These are phyloP conservation scores for Exobasidium rhododendri DNA, from an alignment of 1,284 basidiomycete genomes.

Conservation along the genomic window DNA sequence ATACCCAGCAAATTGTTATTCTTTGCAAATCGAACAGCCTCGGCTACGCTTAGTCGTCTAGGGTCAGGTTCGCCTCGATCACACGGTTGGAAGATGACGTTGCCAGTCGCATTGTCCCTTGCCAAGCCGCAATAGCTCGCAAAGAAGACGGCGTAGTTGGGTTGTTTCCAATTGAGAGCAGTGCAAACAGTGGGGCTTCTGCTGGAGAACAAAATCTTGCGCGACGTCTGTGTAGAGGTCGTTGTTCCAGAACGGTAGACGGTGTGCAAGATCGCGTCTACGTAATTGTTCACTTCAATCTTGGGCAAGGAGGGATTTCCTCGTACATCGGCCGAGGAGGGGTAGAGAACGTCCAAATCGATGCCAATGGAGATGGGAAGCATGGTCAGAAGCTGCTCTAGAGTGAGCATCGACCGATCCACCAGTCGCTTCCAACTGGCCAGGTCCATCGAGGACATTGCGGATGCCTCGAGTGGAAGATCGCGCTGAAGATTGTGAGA, in stretches of 20 bases:
- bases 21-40: constrained; percentile 91
- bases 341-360: constrained; percentile 49
- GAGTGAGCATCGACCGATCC: constrained; percentile 27
- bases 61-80: constrained; percentile 59
- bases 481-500: constrained; percentile 56
- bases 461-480: constrained; percentile 22
- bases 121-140: constrained; percentile 72
- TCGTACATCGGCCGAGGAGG: constrained; percentile 42
- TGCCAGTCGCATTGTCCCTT: constrained; percentile 12
- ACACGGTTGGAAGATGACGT: constrained; percentile 47
- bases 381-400: constrained; percentile 40
- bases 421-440: constrained; percentile 41
- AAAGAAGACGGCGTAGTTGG: constrained; percentile 95
- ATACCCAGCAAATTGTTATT: constrained; percentile 90
- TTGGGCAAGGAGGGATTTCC: constrained; percentile 37
- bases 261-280: constrained; percentile 50
- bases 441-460: constrained; percentile 16
- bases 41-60: constrained; percentile 70
- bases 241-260: constrained; percentile 49
- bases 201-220: constrained; percentile 50
- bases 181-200: constrained; percentile 57
- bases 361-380: constrained; percentile 43
- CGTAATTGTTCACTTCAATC: constrained; percentile 49
- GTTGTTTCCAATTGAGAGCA: constrained; percentile 97
- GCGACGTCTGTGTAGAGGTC: constrained; percentile 25